These are phyloP conservation scores for Artomyces pyxidatus DNA, from an alignment of 768 basidiomycete genomes.

Conservation along the genomic window DNA sequence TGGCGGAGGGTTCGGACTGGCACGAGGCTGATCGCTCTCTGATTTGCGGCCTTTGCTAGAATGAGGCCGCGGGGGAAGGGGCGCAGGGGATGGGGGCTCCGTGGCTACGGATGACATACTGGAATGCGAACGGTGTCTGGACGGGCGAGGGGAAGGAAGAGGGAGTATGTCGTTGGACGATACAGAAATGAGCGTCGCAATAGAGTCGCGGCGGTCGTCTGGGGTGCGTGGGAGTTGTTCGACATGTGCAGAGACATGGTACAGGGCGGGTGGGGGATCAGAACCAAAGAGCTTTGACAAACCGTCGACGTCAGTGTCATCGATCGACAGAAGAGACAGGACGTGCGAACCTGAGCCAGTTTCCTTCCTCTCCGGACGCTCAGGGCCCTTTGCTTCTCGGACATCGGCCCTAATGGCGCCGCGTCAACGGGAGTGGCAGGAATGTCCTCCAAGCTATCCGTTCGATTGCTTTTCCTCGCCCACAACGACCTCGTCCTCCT, in stretches of 20 bases:
- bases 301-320: neutral
- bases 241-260: slow-evolving; percentile 24
- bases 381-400: slow-evolving; percentile 30
- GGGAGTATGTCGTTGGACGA: slow-evolving; percentile 4
- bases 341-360: slow-evolving; percentile 37
- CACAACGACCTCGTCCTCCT: slow-evolving; percentile 25
- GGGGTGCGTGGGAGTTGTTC: neutral
- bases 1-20: neutral
- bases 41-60: neutral
- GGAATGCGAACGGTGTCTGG: slow-evolving; percentile 3
- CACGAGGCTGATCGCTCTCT: neutral
- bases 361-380: slow-evolving; percentile 42
- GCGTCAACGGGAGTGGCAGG: too few species aligned
- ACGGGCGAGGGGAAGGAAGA: neutral
- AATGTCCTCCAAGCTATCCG: neutral
- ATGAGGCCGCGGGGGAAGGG: neutral
- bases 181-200: slow-evolving; percentile 15
- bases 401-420: slow-evolving; percentile 5
- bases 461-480: slow-evolving; percentile 9
- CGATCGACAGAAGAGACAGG: neutral
- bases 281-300: slow-evolving; percentile 38
- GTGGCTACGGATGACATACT: slow-evolving; percentile 8
- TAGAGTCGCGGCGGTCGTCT: slow-evolving; percentile 16
- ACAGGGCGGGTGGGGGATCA: slow-evolving; percentile 36
- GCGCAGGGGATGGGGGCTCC: neutral